Conservation (phyloP, 2,329 filamentous ascomycete species). For the Fusarium austroafricanum region DNA sequence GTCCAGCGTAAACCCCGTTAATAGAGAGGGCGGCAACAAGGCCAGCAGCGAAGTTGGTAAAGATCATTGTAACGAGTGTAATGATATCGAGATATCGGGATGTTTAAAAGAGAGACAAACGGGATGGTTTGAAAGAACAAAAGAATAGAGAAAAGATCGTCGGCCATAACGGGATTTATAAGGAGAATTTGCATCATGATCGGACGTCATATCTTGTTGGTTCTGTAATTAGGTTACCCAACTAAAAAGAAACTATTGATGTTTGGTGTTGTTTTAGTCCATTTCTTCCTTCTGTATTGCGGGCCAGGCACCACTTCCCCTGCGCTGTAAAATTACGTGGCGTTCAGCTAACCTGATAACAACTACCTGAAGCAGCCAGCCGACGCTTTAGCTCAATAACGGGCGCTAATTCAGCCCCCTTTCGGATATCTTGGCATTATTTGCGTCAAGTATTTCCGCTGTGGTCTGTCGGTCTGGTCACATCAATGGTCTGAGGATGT, state of each 20-base stretch:
- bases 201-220: no score
- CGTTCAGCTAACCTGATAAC: background rate
- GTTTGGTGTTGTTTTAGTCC: background rate
- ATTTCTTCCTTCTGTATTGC: background rate
- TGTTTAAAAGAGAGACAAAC: background rate
- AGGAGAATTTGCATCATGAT: no score
- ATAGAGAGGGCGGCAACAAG: slow-evolving; percentile 1
- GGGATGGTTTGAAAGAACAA: background rate
- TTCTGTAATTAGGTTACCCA: background rate
- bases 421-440: no score
- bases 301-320: background rate
- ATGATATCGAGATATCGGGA: background rate
- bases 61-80: slow-evolving; percentile 7
- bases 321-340: background rate
- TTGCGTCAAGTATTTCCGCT: no score
- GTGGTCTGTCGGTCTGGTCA: no score
- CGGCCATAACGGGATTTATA: no score
- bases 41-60: background rate
- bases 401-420: no score
- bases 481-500: no score
- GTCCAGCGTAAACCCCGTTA: background rate
- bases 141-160: background rate
- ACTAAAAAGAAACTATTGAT: background rate
- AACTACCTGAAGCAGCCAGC: background rate
- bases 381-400: no score